Percentiles rank a stretch among this genome's conserved stretches.
phyloP scores from a whole-genome alignment of 495 filamentous ascomycete genomes.

The Cenococcum geophilum region DNA sequence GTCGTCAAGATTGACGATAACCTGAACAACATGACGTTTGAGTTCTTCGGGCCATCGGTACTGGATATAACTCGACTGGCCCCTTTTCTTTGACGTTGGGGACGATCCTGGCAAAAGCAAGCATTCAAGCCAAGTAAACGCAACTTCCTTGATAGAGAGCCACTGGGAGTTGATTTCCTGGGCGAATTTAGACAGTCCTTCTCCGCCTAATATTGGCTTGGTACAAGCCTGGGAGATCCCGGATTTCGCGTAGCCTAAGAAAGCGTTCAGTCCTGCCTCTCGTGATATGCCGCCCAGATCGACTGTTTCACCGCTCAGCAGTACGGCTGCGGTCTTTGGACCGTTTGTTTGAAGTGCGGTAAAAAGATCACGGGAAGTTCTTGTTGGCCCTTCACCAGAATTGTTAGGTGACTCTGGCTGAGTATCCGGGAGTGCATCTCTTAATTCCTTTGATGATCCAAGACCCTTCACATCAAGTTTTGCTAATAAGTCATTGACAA shows the following conservation, averaged over 20 bases:
- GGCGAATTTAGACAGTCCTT: constrained; percentile 28
- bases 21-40: constrained; percentile 62
- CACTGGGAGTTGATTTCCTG: constrained; percentile 32
- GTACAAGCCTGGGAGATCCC: constrained; percentile 39
- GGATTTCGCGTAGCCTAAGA: constrained; percentile 71
- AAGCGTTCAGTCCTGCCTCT: constrained; percentile 58
- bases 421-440: constrained; percentile 13
- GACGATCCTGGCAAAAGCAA: constrained; percentile 28
- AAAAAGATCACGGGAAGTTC: constrained; percentile 25
- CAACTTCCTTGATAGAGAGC: constrained; percentile 33
- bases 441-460: constrained; percentile 27
- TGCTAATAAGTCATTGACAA: constrained; percentile 57
- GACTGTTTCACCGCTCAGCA: constrained; percentile 23
- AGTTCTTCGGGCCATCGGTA: constrained; percentile 66
- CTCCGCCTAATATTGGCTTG: constrained; percentile 24
- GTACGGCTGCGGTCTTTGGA: constrained; percentile 14
- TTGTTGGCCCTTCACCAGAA: constrained; percentile 8
- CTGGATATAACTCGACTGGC: constrained; percentile 50
- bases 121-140: constrained; percentile 30
- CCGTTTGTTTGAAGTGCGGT: constrained; percentile 8
- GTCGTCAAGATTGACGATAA: constrained; percentile 64
- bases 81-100: constrained; percentile 3
- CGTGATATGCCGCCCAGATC: constrained; percentile 25
- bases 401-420: constrained; percentile 1
- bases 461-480: constrained; percentile 57